These are phyloP conservation scores for Solanum infundibuliforme DNA, from an alignment of 257 asterid genomes.

Conservation along the genomic window DNA sequence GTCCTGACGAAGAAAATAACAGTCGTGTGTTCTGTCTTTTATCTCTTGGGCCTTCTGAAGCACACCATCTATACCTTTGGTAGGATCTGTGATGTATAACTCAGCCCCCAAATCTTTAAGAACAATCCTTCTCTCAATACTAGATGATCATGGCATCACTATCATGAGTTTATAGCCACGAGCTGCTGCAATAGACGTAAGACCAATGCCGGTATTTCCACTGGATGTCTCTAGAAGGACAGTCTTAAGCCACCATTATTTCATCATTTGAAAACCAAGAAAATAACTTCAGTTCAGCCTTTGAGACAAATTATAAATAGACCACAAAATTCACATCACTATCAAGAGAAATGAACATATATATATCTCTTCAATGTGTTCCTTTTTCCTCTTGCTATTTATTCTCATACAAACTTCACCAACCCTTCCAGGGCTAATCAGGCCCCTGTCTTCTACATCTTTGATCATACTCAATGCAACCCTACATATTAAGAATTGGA, in stretches of 20 bases:
- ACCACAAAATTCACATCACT: background rate
- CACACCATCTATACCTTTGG: conserved; percentile 18
- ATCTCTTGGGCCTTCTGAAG: conserved; percentile 21
- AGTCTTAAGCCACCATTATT: conserved; percentile 15
- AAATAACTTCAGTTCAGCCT: background rate
- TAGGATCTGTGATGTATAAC: conserved; percentile 15
- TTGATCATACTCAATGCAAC: too few relatives aligned
- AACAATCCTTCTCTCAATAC: conserved; percentile 32
- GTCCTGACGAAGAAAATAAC: conserved; percentile 17
- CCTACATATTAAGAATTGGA: too few relatives aligned
- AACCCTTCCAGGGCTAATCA: too few relatives aligned
- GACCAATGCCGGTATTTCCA: conserved; percentile 44
- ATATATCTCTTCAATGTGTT: too few relatives aligned
- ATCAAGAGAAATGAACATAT: too few relatives aligned
- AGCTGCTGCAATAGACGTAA: conserved; percentile 30
- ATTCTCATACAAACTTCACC: too few relatives aligned
- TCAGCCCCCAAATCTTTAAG: conserved; percentile 39
- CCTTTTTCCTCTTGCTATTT: too few relatives aligned
- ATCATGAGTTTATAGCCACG: conserved; percentile 30
- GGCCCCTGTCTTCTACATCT: too few relatives aligned
- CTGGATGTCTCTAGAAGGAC: conserved; percentile 30
- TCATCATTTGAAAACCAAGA: background rate
- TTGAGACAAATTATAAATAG: background rate
- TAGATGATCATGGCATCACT: conserved; percentile 19
- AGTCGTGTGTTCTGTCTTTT: conserved; percentile 16